phyloP scores from a whole-genome alignment of 169 alveolate species.

The Eimeria maxima region DNA sequence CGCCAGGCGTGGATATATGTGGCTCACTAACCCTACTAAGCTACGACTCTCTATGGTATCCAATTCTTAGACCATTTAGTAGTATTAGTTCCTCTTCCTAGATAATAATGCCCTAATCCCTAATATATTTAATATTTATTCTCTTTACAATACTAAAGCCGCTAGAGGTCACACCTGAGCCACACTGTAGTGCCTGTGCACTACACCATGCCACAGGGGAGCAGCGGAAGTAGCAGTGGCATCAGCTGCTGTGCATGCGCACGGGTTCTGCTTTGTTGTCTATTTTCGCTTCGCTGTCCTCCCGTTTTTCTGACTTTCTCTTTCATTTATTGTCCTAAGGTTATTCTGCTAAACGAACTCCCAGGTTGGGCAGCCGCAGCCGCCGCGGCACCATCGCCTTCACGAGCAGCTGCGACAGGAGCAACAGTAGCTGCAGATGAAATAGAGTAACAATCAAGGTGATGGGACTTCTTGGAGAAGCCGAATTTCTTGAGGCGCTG shows the following conservation, averaged over 20 bases:
- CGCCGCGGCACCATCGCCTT: constrained; percentile 4
- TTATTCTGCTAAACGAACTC: not conserved
- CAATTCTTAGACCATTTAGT: too few relatives aligned
- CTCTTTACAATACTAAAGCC: too few relatives aligned
- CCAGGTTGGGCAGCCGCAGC: constrained; percentile 23
- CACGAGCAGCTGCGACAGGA: not conserved
- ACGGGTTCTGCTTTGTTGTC: not conserved
- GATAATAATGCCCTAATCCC: too few relatives aligned
- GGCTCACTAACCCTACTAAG: too few relatives aligned
- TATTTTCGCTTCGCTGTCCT: not conserved
- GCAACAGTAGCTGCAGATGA: constrained; percentile 32
- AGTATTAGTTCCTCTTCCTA: too few relatives aligned
- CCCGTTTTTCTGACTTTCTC: not conserved
- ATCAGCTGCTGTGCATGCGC: constrained; percentile 46
- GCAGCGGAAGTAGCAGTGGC: constrained; percentile 15
- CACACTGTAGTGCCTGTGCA: too few relatives aligned
- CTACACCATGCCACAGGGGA: too few relatives aligned
- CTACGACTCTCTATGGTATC: not conserved
- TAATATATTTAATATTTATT: too few relatives aligned
- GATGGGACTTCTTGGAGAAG: constrained; percentile 67
- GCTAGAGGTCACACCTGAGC: too few relatives aligned
- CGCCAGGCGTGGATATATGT: too few relatives aligned
- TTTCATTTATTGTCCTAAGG: not conserved
- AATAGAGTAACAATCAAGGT: not conserved
- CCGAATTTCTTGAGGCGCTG: constrained; percentile 63